Percentiles rank a stretch among this genome's conserved stretches.
These are phyloP conservation scores for Fibroporia radiculosa DNA, from an alignment of 768 basidiomycete species.

Conservation along the genomic window DNA sequence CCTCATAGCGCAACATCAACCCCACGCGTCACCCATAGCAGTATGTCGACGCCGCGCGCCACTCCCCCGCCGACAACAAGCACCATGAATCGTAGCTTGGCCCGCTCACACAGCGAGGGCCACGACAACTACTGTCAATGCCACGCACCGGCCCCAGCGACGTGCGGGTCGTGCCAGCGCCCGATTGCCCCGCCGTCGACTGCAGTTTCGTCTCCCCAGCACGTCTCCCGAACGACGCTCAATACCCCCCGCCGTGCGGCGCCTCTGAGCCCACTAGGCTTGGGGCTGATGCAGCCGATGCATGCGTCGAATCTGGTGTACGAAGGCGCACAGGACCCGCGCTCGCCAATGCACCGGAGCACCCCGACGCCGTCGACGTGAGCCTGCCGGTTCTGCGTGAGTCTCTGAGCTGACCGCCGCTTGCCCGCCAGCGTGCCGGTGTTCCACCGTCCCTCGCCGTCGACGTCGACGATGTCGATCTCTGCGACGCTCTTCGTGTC, in stretches of 20 bases:
- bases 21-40: neutral
- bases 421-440: neutral
- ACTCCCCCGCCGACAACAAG: neutral
- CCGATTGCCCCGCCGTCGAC: neutral
- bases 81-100: neutral
- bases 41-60: neutral
- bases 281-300: constrained; percentile 9
- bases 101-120: neutral
- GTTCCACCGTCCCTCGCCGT: constrained; percentile 1
- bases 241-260: neutral
- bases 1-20: neutral
- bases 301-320: constrained; percentile 4
- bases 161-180: neutral
- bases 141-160: neutral
- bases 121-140: neutral
- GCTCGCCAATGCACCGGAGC: constrained; percentile 5
- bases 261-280: neutral
- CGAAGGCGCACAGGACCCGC: constrained; percentile 5
- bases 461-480: neutral
- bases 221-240: neutral
- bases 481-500: neutral
- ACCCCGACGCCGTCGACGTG: constrained; percentile 3
- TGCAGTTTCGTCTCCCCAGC: neutral
- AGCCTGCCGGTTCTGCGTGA: neutral
- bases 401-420: too few relatives aligned